Evolutionary conservation across 257 asterid species (phyloP).

Genomic region (Plectranthus barbatus): DNA sequence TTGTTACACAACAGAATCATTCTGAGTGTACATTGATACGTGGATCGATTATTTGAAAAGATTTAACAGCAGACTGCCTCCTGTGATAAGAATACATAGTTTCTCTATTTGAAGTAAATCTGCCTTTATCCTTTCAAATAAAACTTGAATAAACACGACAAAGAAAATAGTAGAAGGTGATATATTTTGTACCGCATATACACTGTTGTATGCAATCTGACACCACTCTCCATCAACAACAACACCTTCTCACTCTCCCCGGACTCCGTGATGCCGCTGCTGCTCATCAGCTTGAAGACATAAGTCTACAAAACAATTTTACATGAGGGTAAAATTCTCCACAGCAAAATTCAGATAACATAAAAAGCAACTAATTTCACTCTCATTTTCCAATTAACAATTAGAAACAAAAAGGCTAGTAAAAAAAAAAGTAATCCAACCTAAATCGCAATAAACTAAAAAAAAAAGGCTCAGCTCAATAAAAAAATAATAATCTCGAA

Average conservation of each 20-base stretch:
- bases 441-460: not conserved
- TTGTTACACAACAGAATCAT: slow-evolving; percentile 1
- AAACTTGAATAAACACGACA: too few species aligned
- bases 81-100: not conserved
- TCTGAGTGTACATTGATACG: not conserved
- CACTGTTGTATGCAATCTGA: slow-evolving; percentile 86
- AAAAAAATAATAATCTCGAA: not conserved
- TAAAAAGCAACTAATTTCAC: not conserved
- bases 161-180: not conserved
- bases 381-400: not conserved
- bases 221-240: slow-evolving; percentile 95
- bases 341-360: not conserved
- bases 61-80: not conserved
- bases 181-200: slow-evolving; percentile 59
- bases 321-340: not conserved
- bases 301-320: slow-evolving; percentile 56
- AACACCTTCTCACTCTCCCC: slow-evolving; percentile 97
- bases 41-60: not conserved
- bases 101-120: not conserved
- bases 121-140: not conserved
- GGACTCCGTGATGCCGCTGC: slow-evolving; percentile 91
- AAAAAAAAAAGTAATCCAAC: not conserved
- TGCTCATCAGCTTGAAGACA: slow-evolving; percentile 92
- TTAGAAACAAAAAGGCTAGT: not conserved
- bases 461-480: not conserved